Conservation (phyloP, 495 filamentous ascomycete genomes). For the Hyaloscypha variabilis region DNA sequence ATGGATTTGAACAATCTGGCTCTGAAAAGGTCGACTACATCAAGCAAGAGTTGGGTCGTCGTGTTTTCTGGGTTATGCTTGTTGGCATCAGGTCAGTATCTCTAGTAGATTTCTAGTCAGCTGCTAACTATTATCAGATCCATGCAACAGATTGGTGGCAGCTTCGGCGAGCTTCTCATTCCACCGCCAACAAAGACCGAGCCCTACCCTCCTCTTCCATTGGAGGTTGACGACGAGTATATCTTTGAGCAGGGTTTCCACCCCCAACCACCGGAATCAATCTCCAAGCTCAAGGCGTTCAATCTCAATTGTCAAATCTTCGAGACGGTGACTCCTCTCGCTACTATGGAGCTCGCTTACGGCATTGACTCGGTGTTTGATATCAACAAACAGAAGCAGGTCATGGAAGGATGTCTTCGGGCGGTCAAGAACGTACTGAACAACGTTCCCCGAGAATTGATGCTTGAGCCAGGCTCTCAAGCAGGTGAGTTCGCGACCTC, state of each 20-base stretch:
- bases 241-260: conserved; percentile 65
- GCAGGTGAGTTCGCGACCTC: conserved; percentile 13
- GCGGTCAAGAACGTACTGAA: conserved; percentile 62
- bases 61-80: conserved; percentile 79
- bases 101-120: neutral
- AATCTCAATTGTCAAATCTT: conserved; percentile 76
- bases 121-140: conserved; percentile 43
- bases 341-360: conserved; percentile 73
- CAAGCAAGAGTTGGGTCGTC: conserved; percentile 73
- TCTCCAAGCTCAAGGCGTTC: conserved; percentile 73
- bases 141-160: conserved; percentile 70
- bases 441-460: conserved; percentile 61
- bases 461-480: conserved; percentile 41
- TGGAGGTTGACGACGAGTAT: conserved; percentile 79
- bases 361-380: conserved; percentile 70
- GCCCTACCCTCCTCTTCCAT: conserved; percentile 78
- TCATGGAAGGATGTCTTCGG: conserved; percentile 62
- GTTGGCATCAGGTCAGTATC: conserved; percentile 55
- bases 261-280: conserved; percentile 60
- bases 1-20: conserved; percentile 1
- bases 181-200: conserved; percentile 71
- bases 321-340: conserved; percentile 66
- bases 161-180: conserved; percentile 64
- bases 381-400: conserved; percentile 69
- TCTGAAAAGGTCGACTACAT: conserved; percentile 58